Evolutionary conservation across 1,284 basidiomycete species (phyloP).

Genomic region (Cryptococcus sp.): DNA sequence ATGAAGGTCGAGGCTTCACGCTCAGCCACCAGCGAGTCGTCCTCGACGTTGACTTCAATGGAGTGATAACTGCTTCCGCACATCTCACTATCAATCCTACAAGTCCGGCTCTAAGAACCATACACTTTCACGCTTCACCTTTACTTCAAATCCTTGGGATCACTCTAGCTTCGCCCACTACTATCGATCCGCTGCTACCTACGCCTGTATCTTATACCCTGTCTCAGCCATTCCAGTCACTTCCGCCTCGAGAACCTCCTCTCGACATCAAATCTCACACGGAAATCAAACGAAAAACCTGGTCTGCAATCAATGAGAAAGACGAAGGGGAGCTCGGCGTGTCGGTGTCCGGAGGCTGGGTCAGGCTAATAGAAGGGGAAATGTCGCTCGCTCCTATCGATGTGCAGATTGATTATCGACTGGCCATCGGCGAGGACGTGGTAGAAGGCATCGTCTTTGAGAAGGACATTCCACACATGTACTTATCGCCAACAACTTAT

Average conservation of each 20-base stretch:
- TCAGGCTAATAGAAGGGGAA: conserved; percentile 45
- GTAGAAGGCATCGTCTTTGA: conserved; percentile 45
- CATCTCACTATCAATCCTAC: conserved; percentile 43
- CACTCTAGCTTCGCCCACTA: conserved; percentile 40
- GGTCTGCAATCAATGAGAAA: conserved; percentile 79
- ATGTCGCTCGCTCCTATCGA: conserved; percentile 38
- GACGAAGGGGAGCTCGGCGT: conserved; percentile 94
- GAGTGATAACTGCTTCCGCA: conserved; percentile 30
- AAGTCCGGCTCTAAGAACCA: conserved; percentile 34
- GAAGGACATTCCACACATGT: conserved; percentile 80
- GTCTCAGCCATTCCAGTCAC: conserved; percentile 54
- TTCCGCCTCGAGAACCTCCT: conserved; percentile 30
- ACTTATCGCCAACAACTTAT: conserved; percentile 79
- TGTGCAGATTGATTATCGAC: conserved; percentile 44
- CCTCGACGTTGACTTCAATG: conserved; percentile 38
- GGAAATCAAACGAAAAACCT: conserved; percentile 88
- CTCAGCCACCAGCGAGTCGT: conserved; percentile 41
- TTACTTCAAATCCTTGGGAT: conserved; percentile 36
- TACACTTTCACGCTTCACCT: conserved; percentile 44
- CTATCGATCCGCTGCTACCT: conserved; percentile 50
- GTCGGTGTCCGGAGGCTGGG: conserved; percentile 74
- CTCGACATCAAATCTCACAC: conserved; percentile 85
- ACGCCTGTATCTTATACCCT: conserved; percentile 66
- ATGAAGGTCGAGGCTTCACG: conserved; percentile 10
- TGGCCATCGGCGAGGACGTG: conserved; percentile 32